Base-by-base conservation (phyloP, 208 protist species). In the Trypanosoma avium region DNA sequence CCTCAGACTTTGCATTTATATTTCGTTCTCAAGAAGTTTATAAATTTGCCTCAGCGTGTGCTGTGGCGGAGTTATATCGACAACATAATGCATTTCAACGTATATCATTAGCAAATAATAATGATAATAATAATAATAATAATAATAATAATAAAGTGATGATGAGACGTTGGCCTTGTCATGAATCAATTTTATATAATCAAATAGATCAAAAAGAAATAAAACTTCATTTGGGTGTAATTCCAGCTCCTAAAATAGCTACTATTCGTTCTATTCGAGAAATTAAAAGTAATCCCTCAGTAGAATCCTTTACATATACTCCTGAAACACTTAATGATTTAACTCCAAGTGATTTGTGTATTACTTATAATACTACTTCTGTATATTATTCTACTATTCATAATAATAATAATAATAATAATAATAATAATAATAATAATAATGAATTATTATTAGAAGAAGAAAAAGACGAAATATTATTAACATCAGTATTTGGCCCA, bases 11-110 rank as follows among this genome's bases (percentile, higher is more conserved):
- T 43, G 62, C 73, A 29, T 84, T 81, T 57, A 30, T 89, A 26
- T 92, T 75, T 57, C 73, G 79, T 33, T 33, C 68, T 19, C 73
- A 77, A 45, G 33, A 72, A n/a, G 72, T 75, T 26, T 92, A 79
- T 50, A 30, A 78, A 22, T 21, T 13, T 12, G 70, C 69, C 7
- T 43, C 33, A 32, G 24, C 72, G 29, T 55, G 54, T 48, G 68
- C 72, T 59, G 73, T 75, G 17, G 73, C 76, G 22, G 81, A 87
- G 72, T 15, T 82, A 24, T 91, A 88, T 48, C 77, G 79, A 17
- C 74, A 86, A 66, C 47, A 53, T 17, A 43, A 45, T 12, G 64
- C 48, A 1, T 36, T 40, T 12, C 53, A 21, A 22, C n/a, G n/a
- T n/a, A n/a, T n/a, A n/a, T n/a, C n/a, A n/a, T n/a, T n/a, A n/a